Base-by-base conservation (phyloP, 352 stramenopile genomes). In the Phytophthora vignae region DNA sequence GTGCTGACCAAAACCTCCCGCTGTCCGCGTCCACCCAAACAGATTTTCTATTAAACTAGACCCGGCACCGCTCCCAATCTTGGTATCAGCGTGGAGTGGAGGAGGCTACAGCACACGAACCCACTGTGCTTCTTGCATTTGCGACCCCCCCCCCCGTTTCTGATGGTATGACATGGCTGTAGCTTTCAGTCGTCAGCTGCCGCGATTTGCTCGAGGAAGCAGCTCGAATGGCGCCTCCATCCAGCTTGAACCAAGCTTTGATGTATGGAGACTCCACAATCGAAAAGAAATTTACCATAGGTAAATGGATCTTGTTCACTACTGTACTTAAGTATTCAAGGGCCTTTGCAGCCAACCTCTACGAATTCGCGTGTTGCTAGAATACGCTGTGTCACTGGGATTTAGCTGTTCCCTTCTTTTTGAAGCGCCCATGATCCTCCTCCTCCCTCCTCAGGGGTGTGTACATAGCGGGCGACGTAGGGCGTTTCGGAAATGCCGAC, bases 401-500 rank as follows among this genome's bases (percentile, higher is more conserved):
- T 0, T 17, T 46, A 46, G 38, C 38, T n/a, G 14, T n/a, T n/a
- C 15, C 12, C 38, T n/a, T 44, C 8, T n/a, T 44, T 44, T n/a
- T 14, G 7, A 46, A 2, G 38, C 38, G n/a, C n/a, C n/a, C n/a
- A n/a, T n/a, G n/a, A n/a, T n/a, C n/a, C n/a, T n/a, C n/a, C n/a
- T n/a, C n/a, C 29, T 29, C 6, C 29, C 29, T 36, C 29, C 3
- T 38, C 31, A 38, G 31, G 10, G 31, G 31, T 38, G 31, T 38
- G 12, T 38, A 4, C 31, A 38, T 12, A 38, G 31, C 11, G 42
- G 46, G n/a, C 46, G 19, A 14, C 9, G 19, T 29, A 67, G 50
- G 62, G 62, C 56, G 68, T 75, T 75, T 75, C 62, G 40, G 27
- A 62, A 71, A 60, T 55, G 49, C 11, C 48, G 31, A 11, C 60